Conservation (phyloP, 2,329 filamentous ascomycete genomes). For the Metarhizium humberi region DNA sequence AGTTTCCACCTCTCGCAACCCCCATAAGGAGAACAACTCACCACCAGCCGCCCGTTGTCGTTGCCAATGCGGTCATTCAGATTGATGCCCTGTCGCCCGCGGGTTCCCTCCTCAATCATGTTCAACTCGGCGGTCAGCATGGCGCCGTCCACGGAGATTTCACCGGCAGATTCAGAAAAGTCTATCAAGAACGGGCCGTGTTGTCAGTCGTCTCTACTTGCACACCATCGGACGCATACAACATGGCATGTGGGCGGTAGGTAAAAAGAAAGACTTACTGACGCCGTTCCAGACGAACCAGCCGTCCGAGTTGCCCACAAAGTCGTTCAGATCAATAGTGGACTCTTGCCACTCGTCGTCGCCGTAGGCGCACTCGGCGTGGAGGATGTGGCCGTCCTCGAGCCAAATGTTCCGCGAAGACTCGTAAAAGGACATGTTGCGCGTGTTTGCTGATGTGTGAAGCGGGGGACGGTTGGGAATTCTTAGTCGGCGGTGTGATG, state of each 20-base stretch:
- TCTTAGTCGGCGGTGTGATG: neutral
- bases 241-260: no score
- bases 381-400: slow-evolving; percentile 7
- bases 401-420: slow-evolving; percentile 4
- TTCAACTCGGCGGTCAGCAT: slow-evolving; percentile 3
- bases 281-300: slow-evolving; percentile 10
- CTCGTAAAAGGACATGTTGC: slow-evolving; percentile 7
- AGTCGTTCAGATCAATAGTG: slow-evolving; percentile 5
- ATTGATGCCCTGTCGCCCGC: slow-evolving; percentile 8
- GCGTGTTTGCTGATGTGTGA: neutral
- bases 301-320: slow-evolving; percentile 10
- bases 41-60: slow-evolving; percentile 6
- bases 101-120: neutral
- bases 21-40: neutral
- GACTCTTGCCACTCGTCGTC: slow-evolving; percentile 1
- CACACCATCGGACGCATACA: no score
- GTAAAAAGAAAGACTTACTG: slow-evolving; percentile 2
- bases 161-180: neutral
- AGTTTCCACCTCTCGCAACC: no score
- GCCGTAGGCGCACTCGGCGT: slow-evolving; percentile 1
- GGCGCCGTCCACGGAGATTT: neutral
- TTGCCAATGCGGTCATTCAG: slow-evolving; percentile 9
- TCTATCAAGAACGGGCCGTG: neutral
- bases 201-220: no score
- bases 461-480: no score